These are phyloP conservation scores for Plasmodium knowlesi DNA, from an alignment of 169 alveolate species.

Conservation along the genomic window DNA sequence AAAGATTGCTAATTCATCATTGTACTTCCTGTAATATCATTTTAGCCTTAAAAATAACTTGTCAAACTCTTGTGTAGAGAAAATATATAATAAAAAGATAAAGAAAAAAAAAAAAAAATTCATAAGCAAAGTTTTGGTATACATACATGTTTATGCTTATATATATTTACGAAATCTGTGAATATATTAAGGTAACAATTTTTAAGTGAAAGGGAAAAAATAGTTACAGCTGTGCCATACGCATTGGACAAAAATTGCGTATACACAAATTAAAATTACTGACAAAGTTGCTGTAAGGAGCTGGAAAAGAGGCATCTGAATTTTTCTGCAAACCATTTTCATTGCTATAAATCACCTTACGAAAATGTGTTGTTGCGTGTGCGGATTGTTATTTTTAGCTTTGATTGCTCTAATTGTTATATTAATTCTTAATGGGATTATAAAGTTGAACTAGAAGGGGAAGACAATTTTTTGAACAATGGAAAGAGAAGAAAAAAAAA, in stretches of 20 bases:
- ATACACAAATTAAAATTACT: neutral
- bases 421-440: constrained; percentile 63
- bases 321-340: neutral
- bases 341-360: neutral
- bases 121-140: constrained; percentile 1
- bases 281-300: neutral
- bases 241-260: neutral
- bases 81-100: neutral
- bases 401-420: constrained; percentile 43
- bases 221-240: neutral
- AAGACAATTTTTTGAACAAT: neutral
- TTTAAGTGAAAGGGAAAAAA: neutral
- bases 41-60: neutral
- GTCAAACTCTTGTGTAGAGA: constrained; percentile 22
- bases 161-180: neutral
- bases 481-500: neutral
- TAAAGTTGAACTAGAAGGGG: constrained; percentile 18
- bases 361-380: constrained; percentile 73
- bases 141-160: neutral
- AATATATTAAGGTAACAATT: neutral
- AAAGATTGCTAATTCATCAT: neutral
- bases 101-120: neutral
- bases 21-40: neutral
- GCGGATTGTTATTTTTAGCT: constrained; percentile 41
- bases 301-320: neutral